Base-by-base conservation (phyloP, 441 rosid genomes). In the Omphalea diandra region DNA sequence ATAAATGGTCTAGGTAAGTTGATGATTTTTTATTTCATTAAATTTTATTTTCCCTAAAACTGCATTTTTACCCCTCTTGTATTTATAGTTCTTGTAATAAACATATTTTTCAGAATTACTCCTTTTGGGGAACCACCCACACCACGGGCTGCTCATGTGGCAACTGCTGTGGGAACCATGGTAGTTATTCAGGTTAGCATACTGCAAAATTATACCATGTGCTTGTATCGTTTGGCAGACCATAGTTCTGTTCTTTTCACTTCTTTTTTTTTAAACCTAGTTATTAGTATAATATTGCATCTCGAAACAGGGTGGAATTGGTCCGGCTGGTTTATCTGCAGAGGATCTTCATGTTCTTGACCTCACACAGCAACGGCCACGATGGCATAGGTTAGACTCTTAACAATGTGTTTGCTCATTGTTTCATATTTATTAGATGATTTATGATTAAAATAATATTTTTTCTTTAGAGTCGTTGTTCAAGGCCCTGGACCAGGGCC, bases 401-500 rank as follows among this genome's bases (percentile, higher is more conserved):
- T 20, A 66, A 54, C 53, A 52, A 68, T 58, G 40, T 54, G 33
- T 71, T 57, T 18, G n/a, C 55, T 64, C 62, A 63, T 69, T 44
- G 33, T 64, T 69, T 65, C 35, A 32, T 53, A 24, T 65, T 68
- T 38, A 18, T 69, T 57, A 7, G 56, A 7, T 35, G 40, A 54
- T 68, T 53, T 41, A 54, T 44, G 69, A 67, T 76, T 73, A 40
- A 78, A 60, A 27, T 63, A 61, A 33, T 79, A 50, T 59, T 81
- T 75, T 68, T 78, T 63, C 46, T 82, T 35, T 74, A 96, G 98
- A 83, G 99, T 96, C 72, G 98, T 90, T 81, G 98, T 94, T 78
- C 98, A 91, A 77, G 98, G 98, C 60, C 99, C 97, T 76, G 99
- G 99, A 65, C 99, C 99, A 38, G 99, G 99, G 68, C 97, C 99